Evolutionary conservation across 495 filamentous ascomycete genomes (phyloP).

Genomic region (Letharia columbiana): DNA sequence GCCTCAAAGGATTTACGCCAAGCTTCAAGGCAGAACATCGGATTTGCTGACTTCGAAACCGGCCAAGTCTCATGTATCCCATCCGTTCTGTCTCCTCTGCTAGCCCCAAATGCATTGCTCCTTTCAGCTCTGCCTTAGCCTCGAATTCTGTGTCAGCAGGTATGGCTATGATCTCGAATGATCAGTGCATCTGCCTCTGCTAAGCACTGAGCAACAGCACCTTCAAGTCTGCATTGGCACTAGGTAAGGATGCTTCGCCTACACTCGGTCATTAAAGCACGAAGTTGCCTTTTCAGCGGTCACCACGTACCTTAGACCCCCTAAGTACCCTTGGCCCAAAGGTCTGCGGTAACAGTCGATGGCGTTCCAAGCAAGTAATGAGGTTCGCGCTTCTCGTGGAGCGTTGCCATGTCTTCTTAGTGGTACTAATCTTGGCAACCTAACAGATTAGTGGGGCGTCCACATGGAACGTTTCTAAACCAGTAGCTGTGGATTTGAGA

Average conservation of each 20-base stretch:
- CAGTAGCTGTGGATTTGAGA: background rate
- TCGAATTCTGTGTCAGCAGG: background rate
- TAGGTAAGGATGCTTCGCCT: background rate
- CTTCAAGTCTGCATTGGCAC: background rate
- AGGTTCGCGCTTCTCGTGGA: background rate
- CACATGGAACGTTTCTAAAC: background rate
- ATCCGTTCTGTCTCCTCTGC: background rate
- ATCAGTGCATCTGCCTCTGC: background rate
- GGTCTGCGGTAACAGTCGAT: background rate
- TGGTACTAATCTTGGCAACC: background rate
- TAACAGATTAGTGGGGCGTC: background rate
- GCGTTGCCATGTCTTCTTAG: background rate
- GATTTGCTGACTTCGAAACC: background rate
- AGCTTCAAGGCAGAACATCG: background rate
- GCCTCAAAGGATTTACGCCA: background rate
- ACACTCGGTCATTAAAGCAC: background rate
- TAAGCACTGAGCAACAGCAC: background rate
- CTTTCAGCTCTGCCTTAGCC: background rate
- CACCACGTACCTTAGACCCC: background rate
- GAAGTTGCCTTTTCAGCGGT: background rate
- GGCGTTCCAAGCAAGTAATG: background rate
- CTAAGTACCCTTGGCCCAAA: background rate
- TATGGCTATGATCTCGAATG: too few species aligned
- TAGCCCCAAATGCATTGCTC: background rate
- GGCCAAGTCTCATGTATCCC: background rate